phyloP scores from a whole-genome alignment of 2,329 filamentous ascomycete genomes.

The Paracoccidioides lutzii region DNA sequence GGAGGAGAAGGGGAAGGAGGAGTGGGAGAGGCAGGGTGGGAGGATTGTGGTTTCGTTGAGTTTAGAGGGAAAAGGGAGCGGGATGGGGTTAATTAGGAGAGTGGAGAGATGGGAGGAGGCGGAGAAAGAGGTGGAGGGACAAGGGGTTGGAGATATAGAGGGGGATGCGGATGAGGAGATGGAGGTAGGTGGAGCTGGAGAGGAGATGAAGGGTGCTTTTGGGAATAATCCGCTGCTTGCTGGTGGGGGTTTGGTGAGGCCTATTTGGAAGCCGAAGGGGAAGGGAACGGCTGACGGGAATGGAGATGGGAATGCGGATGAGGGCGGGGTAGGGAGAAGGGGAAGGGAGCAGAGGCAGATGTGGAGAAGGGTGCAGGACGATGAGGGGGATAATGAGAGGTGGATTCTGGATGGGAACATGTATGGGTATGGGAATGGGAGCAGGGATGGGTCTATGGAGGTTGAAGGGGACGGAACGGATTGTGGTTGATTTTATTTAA shows the following conservation, averaged over 20 bases:
- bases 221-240: slow-evolving; percentile 34
- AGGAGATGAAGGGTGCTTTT: slow-evolving; percentile 18
- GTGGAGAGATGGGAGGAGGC: slow-evolving; percentile 33
- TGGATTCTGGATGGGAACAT: slow-evolving; percentile 36
- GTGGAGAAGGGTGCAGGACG: slow-evolving; percentile 36
- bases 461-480: background rate
- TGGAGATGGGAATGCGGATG: background rate
- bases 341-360: slow-evolving; percentile 27
- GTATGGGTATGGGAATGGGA: slow-evolving; percentile 19
- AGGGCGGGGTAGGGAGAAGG: slow-evolving; percentile 4
- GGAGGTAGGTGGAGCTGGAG: slow-evolving; percentile 21
- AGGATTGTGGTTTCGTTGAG: slow-evolving; percentile 74
- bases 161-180: slow-evolving; percentile 16
- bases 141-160: slow-evolving; percentile 16
- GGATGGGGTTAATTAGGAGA: slow-evolving; percentile 43
- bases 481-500: background rate
- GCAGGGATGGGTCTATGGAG: slow-evolving; percentile 4
- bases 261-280: slow-evolving; percentile 31
- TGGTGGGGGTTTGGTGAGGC: slow-evolving; percentile 32
- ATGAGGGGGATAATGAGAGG: slow-evolving; percentile 36
- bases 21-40: slow-evolving; percentile 68
- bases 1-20: slow-evolving; percentile 72
- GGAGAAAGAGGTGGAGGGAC: slow-evolving; percentile 13
- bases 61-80: slow-evolving; percentile 77
- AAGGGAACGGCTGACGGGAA: slow-evolving; percentile 4